Evolutionary conservation across 1,284 basidiomycete species (phyloP).

Genomic region (Trichosporon sp.): DNA sequence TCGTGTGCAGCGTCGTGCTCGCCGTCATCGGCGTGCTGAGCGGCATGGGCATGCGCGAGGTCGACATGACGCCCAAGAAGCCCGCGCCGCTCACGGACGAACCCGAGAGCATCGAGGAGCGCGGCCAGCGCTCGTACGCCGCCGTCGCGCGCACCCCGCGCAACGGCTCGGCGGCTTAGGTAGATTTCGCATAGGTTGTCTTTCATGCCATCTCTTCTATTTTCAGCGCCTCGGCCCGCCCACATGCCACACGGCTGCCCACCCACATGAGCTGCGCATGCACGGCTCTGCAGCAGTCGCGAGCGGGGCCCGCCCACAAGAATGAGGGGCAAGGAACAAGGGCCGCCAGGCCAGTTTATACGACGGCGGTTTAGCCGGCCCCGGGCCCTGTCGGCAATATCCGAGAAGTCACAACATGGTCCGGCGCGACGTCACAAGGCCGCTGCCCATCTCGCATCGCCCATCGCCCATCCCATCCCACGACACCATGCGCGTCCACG

Average conservation of each 20-base stretch:
- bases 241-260: not conserved
- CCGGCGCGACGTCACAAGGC: not conserved
- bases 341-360: too few relatives aligned
- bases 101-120: not conserved
- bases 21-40: conserved; percentile 31
- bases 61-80: conserved; percentile 27
- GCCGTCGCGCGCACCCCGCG: not conserved
- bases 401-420: not conserved
- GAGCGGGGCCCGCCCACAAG: too few relatives aligned
- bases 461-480: not conserved
- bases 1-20: conserved; percentile 64
- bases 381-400: not conserved
- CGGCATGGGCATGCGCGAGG: conserved; percentile 37
- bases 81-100: not conserved
- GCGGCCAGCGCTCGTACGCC: not conserved
- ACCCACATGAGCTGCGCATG: not conserved
- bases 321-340: too few relatives aligned
- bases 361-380: not conserved
- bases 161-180: not conserved
- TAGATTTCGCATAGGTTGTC: not conserved
- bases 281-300: not conserved
- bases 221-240: not conserved
- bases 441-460: not conserved
- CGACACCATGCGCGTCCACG: conserved; percentile 9
- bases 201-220: not conserved